Evolutionary conservation across 176 grass and related monocot species (phyloP).

Genomic region (Aegilops bicornis): DNA sequence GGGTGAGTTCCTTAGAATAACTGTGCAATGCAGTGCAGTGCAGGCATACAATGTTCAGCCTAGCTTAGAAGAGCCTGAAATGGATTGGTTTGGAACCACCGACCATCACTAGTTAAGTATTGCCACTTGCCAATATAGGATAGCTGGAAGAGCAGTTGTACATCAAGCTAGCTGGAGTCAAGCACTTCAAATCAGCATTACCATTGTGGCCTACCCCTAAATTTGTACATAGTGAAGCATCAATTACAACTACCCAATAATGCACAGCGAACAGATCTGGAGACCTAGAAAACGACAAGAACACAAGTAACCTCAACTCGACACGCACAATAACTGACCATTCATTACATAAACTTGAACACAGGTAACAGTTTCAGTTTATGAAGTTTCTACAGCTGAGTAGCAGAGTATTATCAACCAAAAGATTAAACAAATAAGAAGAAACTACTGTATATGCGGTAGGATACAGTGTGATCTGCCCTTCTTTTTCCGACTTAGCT

Average conservation of each 20-base stretch:
- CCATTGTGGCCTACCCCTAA: neutral
- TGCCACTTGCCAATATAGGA: neutral
- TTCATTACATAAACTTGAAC: slow-evolving; percentile 37
- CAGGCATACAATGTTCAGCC: too few species aligned
- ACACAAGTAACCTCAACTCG: neutral
- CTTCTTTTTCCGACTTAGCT: slow-evolving; percentile 23
- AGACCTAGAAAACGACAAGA: neutral
- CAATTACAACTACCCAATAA: neutral
- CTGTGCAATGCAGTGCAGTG: neutral
- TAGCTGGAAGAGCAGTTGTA: neutral
- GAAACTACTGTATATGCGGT: slow-evolving; percentile 44
- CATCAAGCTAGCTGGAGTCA: neutral
- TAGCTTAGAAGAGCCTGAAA: neutral
- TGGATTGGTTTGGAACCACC: neutral
- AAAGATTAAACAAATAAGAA: slow-evolving; percentile 48
- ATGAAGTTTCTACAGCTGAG: slow-evolving; percentile 25
- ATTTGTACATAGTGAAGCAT: neutral
- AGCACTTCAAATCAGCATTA: neutral
- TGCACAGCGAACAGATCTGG: neutral
- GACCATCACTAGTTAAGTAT: neutral
- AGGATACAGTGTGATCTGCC: slow-evolving; percentile 48
- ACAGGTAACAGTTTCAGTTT: slow-evolving; percentile 29
- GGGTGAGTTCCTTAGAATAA: neutral
- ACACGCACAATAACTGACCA: neutral
- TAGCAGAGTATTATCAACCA: slow-evolving; percentile 39